Evolutionary conservation across 352 stramenopile species (phyloP), one percentile per base, ranked within the genome.

Genomic region (Globisporangium polare): DNA sequence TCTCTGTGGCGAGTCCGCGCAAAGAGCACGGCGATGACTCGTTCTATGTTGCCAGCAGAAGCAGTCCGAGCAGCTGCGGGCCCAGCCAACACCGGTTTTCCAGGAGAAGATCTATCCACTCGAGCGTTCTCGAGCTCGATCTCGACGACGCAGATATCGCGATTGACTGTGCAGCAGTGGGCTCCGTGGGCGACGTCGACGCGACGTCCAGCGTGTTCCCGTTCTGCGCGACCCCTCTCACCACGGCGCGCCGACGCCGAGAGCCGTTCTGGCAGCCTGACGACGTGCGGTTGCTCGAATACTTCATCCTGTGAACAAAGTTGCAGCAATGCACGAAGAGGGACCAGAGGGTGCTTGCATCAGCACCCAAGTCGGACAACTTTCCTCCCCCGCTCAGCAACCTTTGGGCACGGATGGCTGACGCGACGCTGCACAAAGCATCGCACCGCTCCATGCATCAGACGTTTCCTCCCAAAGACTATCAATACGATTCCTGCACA

Each of bases 231-330:
- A 68, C 68, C 17, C 53, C 67, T 51, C 52, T 58, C 35, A 31
- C 26, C 35, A 33, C 52, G 17, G 10, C 5, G 10, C 35, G 7
- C 2, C 35, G 37, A 35, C 47, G 27, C 57, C 68, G 37, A 29
- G 29, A 17, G 58, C 20, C 20, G 35, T 49, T 71, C 7, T 83
- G 73, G 76, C 67, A 72, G 12, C 73, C 69, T 3, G 79, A 89
- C 0, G 83, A 92, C 12, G 54, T 88, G 58, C 80, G 67, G 62
- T 65, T 90, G 12, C 78, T 92, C 53, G 74, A 86, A 66, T 92
- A 90, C 55, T 92, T 92, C 53, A 86, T 92, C 54, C 60, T 89
- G 35, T 89, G 64, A 77, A 31, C 22, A 13, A 13, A 15, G 12
- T 42, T 46, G n/a, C n/a, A 39, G 39, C 26, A 31, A 18, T 27